Conservation (phyloP, 495 filamentous ascomycete species). For the Aspergillus nidulans region DNA sequence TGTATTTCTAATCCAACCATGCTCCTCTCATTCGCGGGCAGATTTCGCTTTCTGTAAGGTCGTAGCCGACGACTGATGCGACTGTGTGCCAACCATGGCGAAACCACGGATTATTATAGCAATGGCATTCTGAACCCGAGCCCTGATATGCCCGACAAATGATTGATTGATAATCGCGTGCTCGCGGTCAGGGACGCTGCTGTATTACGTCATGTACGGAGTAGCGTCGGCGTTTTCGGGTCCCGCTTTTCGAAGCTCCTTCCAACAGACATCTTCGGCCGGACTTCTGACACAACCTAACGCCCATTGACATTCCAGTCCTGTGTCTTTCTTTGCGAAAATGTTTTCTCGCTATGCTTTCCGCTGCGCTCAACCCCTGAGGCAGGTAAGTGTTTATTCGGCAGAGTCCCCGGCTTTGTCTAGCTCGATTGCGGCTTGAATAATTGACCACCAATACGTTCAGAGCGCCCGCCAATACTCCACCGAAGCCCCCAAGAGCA, state of each 20-base stretch:
- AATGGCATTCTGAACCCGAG: not conserved
- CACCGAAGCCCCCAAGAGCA: conserved; percentile 39
- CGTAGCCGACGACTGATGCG: too few relatives aligned
- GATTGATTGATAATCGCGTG: conserved; percentile 7
- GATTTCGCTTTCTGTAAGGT: too few relatives aligned
- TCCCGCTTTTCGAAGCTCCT: conserved; percentile 10
- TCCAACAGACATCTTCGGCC: conserved; percentile 13
- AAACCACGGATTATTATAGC: not conserved
- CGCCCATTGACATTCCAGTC: conserved; percentile 12
- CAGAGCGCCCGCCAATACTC: conserved; percentile 53
- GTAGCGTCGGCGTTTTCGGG: conserved; percentile 9
- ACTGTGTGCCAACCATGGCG: too few relatives aligned
- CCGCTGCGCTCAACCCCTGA: conserved; percentile 45
- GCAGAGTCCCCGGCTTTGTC: not conserved
- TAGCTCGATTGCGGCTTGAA: not conserved
- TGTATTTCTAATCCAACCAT: too few relatives aligned
- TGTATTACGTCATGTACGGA: conserved; percentile 21
- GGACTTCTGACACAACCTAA: conserved; percentile 12
- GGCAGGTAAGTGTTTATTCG: conserved; percentile 34
- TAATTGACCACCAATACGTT: conserved; percentile 3
- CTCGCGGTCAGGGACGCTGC: conserved; percentile 8
- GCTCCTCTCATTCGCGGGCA: too few relatives aligned
- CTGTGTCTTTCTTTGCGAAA: conserved; percentile 15
- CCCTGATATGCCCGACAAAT: not conserved
- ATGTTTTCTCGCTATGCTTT: conserved; percentile 51